Conservation (phyloP, 257 asterid species). For the Fraxinus pennsylvanica region DNA sequence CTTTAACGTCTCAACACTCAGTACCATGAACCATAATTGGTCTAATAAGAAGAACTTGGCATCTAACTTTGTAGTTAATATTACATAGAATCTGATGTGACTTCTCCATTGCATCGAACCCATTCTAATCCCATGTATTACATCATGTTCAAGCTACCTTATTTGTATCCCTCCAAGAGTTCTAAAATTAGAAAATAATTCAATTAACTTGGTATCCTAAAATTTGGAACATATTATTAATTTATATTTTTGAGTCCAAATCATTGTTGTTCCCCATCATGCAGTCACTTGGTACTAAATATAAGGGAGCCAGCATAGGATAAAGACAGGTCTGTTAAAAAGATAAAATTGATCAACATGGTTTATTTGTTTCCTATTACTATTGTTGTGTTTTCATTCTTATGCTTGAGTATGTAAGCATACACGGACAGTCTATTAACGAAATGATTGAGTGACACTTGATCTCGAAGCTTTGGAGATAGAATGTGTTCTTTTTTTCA, state of each 20-base stretch:
- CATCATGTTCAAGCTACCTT: background rate
- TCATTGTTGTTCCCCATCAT: background rate
- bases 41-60: background rate
- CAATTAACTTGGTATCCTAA: background rate
- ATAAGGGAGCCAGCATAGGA: background rate
- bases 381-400: constrained; percentile 11
- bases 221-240: background rate
- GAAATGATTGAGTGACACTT: background rate
- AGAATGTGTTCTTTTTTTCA: background rate
- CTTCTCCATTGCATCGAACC: background rate
- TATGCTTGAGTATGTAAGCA: constrained; percentile 14
- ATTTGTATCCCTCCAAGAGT: background rate
- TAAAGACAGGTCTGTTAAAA: background rate
- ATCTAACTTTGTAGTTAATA: background rate
- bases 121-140: background rate
- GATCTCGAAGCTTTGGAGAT: background rate
- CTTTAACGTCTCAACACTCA: background rate
- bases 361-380: constrained; percentile 6
- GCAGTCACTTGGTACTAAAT: background rate
- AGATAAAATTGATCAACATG: background rate
- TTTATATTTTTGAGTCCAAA: background rate
- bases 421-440: background rate
- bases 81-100: background rate
- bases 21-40: background rate
- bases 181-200: background rate